Evolutionary conservation across 2,329 filamentous ascomycete genomes (phyloP).

Genomic region (Fusarium ambrosium): DNA sequence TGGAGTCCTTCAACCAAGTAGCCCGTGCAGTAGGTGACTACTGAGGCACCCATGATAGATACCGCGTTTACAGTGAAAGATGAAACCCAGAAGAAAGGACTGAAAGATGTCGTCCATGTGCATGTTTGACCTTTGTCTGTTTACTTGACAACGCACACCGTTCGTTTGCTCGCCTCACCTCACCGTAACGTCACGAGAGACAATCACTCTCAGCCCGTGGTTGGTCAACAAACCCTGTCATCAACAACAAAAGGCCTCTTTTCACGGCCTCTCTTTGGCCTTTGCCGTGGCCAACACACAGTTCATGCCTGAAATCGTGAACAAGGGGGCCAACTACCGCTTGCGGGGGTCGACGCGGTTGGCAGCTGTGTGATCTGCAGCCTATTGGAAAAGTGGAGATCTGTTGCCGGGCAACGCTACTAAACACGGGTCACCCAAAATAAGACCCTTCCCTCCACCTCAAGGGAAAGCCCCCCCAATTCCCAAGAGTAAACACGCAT

Average conservation of each 20-base stretch:
- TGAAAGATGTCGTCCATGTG: neutral
- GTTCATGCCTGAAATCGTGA: slow-evolving; percentile 4
- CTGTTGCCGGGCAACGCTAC: slow-evolving; percentile 47
- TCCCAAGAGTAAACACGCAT: slow-evolving; percentile 36
- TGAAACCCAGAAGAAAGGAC: neutral
- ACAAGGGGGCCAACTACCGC: neutral
- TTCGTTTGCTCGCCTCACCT: neutral
- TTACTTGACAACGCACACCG: neutral
- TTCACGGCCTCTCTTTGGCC: neutral
- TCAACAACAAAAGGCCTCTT: neutral
- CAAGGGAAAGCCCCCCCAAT: slow-evolving; percentile 7
- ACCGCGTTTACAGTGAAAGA: neutral
- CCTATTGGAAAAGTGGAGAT: slow-evolving; percentile 23
- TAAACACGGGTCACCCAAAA: slow-evolving; percentile 43
- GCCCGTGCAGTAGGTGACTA: neutral
- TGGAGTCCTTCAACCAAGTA: neutral
- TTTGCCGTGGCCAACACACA: neutral
- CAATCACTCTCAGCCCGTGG: neutral
- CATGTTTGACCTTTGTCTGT: neutral
- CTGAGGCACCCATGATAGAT: neutral
- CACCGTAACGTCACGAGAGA: neutral
- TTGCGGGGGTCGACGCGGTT: slow-evolving; percentile 22
- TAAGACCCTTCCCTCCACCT: slow-evolving; percentile 30
- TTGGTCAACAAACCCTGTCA: slow-evolving; percentile 1
- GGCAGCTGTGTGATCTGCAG: slow-evolving; percentile 36